Evolutionary conservation across 2,329 filamentous ascomycete genomes (phyloP).

Genomic region (Phoma sp.): DNA sequence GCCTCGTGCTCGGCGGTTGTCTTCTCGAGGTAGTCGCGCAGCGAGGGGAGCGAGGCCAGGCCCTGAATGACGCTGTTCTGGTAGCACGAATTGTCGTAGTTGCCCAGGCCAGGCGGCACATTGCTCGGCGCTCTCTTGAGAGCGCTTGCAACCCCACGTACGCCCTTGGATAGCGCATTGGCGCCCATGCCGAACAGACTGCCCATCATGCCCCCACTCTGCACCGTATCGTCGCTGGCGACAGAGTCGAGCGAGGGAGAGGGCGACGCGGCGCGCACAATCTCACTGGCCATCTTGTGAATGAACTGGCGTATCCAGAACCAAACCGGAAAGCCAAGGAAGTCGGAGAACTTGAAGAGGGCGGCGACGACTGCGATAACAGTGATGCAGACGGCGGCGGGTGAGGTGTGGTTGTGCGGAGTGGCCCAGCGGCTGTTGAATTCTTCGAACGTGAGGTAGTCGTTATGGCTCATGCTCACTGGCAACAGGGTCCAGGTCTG

Average conservation of each 20-base stretch:
- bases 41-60: slow-evolving; percentile 73
- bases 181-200: slow-evolving; percentile 48
- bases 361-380: slow-evolving; percentile 33
- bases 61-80: slow-evolving; percentile 92
- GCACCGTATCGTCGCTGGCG: slow-evolving; percentile 27
- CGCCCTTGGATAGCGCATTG: slow-evolving; percentile 44
- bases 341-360: slow-evolving; percentile 36
- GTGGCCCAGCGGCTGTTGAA: slow-evolving; percentile 23
- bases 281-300: slow-evolving; percentile 17
- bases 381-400: slow-evolving; percentile 27
- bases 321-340: slow-evolving; percentile 44
- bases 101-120: slow-evolving; percentile 72
- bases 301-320: slow-evolving; percentile 60
- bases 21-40: slow-evolving; percentile 67
- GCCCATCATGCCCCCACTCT: slow-evolving; percentile 34
- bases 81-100: slow-evolving; percentile 95
- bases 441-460: slow-evolving; percentile 26
- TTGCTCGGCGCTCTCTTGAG: slow-evolving; percentile 32
- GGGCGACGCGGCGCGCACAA: slow-evolving; percentile 18
- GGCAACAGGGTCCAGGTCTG: slow-evolving; percentile 1
- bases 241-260: slow-evolving; percentile 19
- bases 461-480: slow-evolving; percentile 29
- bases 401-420: slow-evolving; percentile 17
- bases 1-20: slow-evolving; percentile 40
- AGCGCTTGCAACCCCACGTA: slow-evolving; percentile 45